A percentile compares a stretch with the other conserved stretches of the same genome.
These are phyloP conservation scores for Mycosphaerella sp. DNA, from an alignment of 2,329 filamentous ascomycete genomes.

Conservation along the genomic window DNA sequence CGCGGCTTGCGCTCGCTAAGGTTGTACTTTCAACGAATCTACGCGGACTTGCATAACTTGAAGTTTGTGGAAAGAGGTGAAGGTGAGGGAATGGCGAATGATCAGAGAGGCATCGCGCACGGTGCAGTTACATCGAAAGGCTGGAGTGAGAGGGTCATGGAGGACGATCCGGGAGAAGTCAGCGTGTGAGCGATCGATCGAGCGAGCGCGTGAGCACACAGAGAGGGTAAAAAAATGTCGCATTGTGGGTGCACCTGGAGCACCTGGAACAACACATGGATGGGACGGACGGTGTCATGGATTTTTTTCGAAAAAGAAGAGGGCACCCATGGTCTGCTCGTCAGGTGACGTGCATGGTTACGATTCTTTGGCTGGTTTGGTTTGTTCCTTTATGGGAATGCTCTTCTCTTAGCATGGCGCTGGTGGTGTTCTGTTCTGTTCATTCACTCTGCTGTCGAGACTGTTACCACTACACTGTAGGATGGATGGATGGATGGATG, in stretches of 20 bases:
- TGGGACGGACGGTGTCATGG: not conserved
- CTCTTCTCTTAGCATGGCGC: conserved; percentile 16
- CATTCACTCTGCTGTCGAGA: too few species aligned
- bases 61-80: conserved; percentile 31
- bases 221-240: not conserved
- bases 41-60: conserved; percentile 58
- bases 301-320: not conserved
- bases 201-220: not conserved
- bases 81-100: conserved; percentile 34
- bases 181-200: conserved; percentile 10
- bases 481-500: conserved; percentile 42
- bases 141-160: conserved; percentile 18
- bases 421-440: conserved; percentile 7
- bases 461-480: too few species aligned
- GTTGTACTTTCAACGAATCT: conserved; percentile 80
- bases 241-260: not conserved
- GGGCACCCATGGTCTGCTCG: not conserved
- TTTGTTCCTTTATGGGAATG: not conserved
- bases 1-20: conserved; percentile 72
- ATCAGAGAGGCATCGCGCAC: conserved; percentile 23
- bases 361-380: too few species aligned
- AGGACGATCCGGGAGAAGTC: conserved; percentile 20
- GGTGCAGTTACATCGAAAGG: conserved; percentile 23
- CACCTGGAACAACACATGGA: not conserved
- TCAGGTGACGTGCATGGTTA: too few species aligned